Evolutionary conservation across 257 asterid species (phyloP).

Genomic region (Plectranthus barbatus): DNA sequence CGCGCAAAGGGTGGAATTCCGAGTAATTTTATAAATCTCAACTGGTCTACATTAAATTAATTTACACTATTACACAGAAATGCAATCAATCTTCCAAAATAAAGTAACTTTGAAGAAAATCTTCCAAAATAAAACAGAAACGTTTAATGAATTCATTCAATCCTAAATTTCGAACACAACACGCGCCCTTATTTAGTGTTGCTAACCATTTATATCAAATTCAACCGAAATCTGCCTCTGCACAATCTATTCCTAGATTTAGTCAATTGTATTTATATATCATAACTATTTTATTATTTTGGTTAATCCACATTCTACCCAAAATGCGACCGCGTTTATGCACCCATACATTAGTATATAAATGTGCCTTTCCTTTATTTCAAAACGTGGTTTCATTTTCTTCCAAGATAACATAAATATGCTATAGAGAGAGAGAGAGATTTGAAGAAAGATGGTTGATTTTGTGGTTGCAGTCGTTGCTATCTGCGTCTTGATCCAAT

Average conservation of each 20-base stretch:
- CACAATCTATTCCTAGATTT: conserved; percentile 15
- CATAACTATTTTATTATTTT: too few relatives aligned
- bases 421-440: too few relatives aligned
- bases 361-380: too few relatives aligned
- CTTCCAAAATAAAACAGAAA: too few relatives aligned
- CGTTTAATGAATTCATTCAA: background rate
- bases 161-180: background rate
- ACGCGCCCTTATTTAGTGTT: background rate
- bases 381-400: background rate
- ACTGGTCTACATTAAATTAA: background rate
- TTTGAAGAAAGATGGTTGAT: background rate
- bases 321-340: background rate
- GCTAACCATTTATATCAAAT: background rate
- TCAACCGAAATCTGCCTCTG: conserved; percentile 1
- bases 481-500: background rate
- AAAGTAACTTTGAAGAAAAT: too few relatives aligned
- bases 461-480: background rate
- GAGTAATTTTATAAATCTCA: too few relatives aligned
- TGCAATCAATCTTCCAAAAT: background rate
- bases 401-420: background rate
- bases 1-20: too few relatives aligned
- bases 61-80: background rate
- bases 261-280: background rate
- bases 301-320: too few relatives aligned
- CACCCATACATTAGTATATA: background rate